phyloP scores from a whole-genome alignment of 2,329 filamentous ascomycete genomes.

The Cadophora malorum region DNA sequence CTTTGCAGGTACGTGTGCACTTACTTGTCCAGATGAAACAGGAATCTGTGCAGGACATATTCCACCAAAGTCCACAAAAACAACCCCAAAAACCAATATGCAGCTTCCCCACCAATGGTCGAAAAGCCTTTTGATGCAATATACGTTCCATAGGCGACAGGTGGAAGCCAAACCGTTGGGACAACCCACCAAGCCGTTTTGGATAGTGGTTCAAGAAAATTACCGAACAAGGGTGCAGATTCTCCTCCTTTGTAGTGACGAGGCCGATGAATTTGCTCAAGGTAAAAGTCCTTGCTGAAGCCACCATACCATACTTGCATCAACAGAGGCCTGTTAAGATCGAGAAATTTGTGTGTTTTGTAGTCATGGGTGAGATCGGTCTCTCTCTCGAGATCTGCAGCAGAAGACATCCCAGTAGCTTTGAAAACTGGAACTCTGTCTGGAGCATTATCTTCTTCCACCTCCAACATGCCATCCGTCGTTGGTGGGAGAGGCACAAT shows the following conservation, averaged over 20 bases:
- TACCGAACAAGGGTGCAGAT: conserved; percentile 93
- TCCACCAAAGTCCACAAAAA: conserved; percentile 89
- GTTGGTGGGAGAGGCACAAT: conserved; percentile 60
- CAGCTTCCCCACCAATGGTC: conserved; percentile 53
- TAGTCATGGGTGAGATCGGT: conserved; percentile 81
- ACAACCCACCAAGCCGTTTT: conserved; percentile 95
- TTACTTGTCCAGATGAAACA: conserved; percentile 94
- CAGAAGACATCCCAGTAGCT: conserved; percentile 85
- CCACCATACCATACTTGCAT: conserved; percentile 87
- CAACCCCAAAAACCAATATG: conserved; percentile 74
- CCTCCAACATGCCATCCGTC: conserved; percentile 53
- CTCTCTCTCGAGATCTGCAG: conserved; percentile 84
- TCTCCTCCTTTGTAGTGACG: conserved; percentile 93
- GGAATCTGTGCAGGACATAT: conserved; percentile 84
- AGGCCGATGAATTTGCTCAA: conserved; percentile 94
- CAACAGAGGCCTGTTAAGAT: conserved; percentile 83
- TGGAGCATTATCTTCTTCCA: conserved; percentile 48
- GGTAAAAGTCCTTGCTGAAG: conserved; percentile 95
- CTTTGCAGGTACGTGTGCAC: conserved; percentile 45
- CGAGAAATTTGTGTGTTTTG: conserved; percentile 91
- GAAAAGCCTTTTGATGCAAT: conserved; percentile 68
- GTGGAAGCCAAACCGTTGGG: conserved; percentile 84
- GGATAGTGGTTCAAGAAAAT: conserved; percentile 96
- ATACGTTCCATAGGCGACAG: conserved; percentile 73
- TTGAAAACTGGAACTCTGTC: conserved; percentile 54